Evolutionary conservation across 2,329 filamentous ascomycete genomes (phyloP), one percentile per base, ranked within the genome.

Genomic region (Fusarium domesticum): DNA sequence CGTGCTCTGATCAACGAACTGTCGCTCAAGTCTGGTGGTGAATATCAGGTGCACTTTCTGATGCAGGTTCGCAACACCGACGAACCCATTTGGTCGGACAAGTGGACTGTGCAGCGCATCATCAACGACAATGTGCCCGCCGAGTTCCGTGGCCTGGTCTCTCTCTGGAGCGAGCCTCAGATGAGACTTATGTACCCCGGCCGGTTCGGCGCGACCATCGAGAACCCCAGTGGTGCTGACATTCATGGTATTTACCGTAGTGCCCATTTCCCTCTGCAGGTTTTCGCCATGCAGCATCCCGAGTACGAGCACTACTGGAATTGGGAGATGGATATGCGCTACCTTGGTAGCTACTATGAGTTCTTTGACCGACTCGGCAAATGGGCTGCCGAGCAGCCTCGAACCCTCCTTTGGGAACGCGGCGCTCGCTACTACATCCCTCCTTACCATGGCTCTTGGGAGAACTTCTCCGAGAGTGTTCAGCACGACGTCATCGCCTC

Each of bases 31-130:
- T 91, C 87, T 0, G 88, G 89, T 23, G 87, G 85, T 36, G 88
- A 95, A 63, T 95, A 93, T 58, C 77, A 79, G 5, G 76, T 95
- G 3, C 88, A 93, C 64, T 89, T 96, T 62, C 73, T 95, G 28
- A 77, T 95, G 31, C 89, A 95, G 55, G 87, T 95, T 53, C 89
- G 88, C 58, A 85, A 95, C 64, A 78, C 86, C 55, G 81, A 87
- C 58, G 70, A 84, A 33, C 87, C 85, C 35, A 89, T 95, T 54
- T 95, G 87, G 86, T 81, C 87, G 1, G 88, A 93, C 58, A 80
- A 86, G 15, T 75, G 78, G 23, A 85, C 83, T 0, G 88, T 89
- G 46, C 78, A 89, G 55, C 75, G 78, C 14, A 79, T 92, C 58
- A 72, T 95, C 61, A 76, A 81, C 61, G 70, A 78, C 60, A 75